A percentile compares a stretch with the other conserved stretches of the same genome.
Conservation (phyloP, 2,329 filamentous ascomycete genomes). For the Neonectria punicea region DNA sequence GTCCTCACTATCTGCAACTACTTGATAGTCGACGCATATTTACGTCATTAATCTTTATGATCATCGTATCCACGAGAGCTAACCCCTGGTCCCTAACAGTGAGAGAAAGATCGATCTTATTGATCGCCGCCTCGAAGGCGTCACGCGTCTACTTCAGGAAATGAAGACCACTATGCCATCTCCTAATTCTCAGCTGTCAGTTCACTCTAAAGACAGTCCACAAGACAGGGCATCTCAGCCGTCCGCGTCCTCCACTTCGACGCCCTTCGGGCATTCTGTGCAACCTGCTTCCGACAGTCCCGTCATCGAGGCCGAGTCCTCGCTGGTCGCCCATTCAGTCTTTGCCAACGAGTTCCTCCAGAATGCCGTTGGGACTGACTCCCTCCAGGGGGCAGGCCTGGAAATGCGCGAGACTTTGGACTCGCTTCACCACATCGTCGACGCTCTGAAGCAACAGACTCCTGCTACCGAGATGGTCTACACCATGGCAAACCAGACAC, state of each 20-base stretch:
- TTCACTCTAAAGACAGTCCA: conserved; percentile 27
- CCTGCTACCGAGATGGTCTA: conserved; percentile 39
- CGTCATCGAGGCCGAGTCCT: conserved; percentile 57
- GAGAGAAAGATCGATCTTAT: conserved; percentile 53
- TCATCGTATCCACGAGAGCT: not conserved
- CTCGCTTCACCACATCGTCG: conserved; percentile 46
- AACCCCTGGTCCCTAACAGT: conserved; percentile 32
- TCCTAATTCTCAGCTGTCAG: conserved; percentile 12
- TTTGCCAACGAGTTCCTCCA: conserved; percentile 59
- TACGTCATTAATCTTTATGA: not conserved
- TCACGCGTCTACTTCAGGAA: conserved; percentile 48
- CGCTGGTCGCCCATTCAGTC: conserved; percentile 56
- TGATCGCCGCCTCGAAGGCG: conserved; percentile 49
- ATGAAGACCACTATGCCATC: conserved; percentile 43
- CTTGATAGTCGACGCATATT: not conserved
- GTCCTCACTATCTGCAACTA: not conserved
- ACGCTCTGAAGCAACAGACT: conserved; percentile 39
- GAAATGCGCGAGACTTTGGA: conserved; percentile 50
- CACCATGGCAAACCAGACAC: conserved; percentile 32
- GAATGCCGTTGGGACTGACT: conserved; percentile 47
- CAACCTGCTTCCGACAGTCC: conserved; percentile 40
- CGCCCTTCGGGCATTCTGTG: conserved; percentile 32
- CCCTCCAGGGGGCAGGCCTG: conserved; percentile 41
- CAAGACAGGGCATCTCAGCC: conserved; percentile 28
- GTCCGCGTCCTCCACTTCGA: conserved; percentile 29